These are phyloP conservation scores for Scutellaria baicalensis DNA, from an alignment of 257 asterid species.

Conservation along the genomic window DNA sequence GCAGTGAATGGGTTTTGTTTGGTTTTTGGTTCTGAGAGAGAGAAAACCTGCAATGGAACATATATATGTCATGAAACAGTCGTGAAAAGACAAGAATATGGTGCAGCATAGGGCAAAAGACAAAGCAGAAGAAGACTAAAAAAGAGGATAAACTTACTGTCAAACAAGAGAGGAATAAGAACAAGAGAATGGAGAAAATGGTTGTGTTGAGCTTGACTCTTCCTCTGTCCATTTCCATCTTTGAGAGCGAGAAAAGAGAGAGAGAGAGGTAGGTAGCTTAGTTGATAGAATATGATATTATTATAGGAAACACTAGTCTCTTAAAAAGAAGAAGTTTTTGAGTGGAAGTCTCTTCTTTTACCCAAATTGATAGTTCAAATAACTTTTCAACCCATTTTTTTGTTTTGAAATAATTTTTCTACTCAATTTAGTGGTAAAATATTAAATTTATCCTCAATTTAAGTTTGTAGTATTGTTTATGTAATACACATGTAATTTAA, in stretches of 20 bases:
- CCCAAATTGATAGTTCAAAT: no score
- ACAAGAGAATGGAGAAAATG: constrained; percentile 31
- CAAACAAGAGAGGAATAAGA: constrained; percentile 35
- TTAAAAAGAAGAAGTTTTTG: no score
- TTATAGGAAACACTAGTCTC: constrained; percentile 23
- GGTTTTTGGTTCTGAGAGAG: constrained; percentile 24
- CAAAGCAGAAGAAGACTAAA: constrained; percentile 1
- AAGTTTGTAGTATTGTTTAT: no score
- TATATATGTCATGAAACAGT: background rate
- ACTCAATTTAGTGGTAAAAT: no score
- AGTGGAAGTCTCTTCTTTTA: no score
- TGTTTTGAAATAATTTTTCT: no score
- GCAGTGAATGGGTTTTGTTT: constrained; percentile 62
- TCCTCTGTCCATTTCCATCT: constrained; percentile 50
- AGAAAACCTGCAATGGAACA: constrained; percentile 29
- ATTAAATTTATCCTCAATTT: no score
- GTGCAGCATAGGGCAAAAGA: constrained; percentile 15
- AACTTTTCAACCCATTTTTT: no score
- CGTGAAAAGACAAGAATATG: constrained; percentile 20
- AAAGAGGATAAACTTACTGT: constrained; percentile 28
- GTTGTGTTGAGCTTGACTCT: constrained; percentile 29
- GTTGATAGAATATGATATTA: constrained; percentile 29
- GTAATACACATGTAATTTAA: no score
- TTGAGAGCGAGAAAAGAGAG: constrained; percentile 22
- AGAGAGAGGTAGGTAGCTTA: background rate